These are phyloP conservation scores for Globisporangium mamillatum DNA, from an alignment of 352 stramenopile genomes.

Conservation along the genomic window DNA sequence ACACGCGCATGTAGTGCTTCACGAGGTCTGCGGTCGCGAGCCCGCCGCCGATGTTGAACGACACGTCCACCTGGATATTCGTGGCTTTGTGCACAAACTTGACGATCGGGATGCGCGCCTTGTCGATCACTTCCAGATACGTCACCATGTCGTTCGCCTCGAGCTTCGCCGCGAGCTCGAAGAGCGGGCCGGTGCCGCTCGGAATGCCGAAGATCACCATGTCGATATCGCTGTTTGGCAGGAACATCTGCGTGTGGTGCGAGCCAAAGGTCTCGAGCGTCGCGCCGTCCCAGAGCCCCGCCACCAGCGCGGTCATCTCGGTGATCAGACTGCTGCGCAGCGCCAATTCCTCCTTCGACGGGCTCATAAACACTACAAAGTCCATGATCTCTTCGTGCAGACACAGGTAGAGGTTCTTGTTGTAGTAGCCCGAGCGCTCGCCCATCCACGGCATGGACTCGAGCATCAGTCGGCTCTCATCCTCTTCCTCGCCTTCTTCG, in stretches of 20 bases:
- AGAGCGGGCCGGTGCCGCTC: constrained; percentile 50
- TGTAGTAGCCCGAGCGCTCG: constrained; percentile 49
- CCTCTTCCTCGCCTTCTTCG: constrained; percentile 31
- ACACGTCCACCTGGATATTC: constrained; percentile 91
- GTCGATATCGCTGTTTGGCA: constrained; percentile 93
- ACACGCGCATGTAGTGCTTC: constrained; percentile 89
- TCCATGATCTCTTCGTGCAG: constrained; percentile 96
- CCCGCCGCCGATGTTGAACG: constrained; percentile 86
- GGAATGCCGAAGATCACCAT: constrained; percentile 87
- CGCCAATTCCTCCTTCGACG: constrained; percentile 71
- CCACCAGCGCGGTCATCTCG: constrained; percentile 68
- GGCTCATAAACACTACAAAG: constrained; percentile 91
- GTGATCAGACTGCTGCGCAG: constrained; percentile 65
- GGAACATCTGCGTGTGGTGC: constrained; percentile 90
- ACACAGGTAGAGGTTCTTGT: constrained; percentile 77
- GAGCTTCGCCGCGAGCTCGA: constrained; percentile 50
- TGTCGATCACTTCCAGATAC: constrained; percentile 94
- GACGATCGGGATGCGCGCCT: constrained; percentile 94
- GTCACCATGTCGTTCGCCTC: constrained; percentile 71
- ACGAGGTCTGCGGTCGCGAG: constrained; percentile 87
- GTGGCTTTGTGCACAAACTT: constrained; percentile 92
- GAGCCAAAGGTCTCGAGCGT: constrained; percentile 91
- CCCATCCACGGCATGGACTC: constrained; percentile 73
- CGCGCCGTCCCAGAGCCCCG: constrained; percentile 48
- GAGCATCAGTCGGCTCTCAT: constrained; percentile 30